Evolutionary conservation across 2,329 filamentous ascomycete genomes (phyloP).

Genomic region (Lachnellula arida): DNA sequence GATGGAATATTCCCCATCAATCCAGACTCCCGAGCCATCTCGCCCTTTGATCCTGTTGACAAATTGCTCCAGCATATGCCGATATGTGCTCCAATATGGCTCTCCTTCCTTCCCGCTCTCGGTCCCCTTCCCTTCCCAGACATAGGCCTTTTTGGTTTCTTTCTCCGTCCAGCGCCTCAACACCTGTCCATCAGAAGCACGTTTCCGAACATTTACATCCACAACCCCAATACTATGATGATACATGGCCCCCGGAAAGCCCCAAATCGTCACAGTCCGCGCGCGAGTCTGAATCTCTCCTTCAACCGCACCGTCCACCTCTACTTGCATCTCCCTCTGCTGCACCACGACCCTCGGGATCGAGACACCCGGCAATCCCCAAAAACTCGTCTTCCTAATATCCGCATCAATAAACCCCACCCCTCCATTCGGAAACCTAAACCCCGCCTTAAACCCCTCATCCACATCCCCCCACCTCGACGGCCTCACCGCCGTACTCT

Average conservation of each 20-base stretch:
- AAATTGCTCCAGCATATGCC: conserved; percentile 45
- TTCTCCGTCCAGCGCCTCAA: conserved; percentile 20
- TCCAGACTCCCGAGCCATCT: conserved; percentile 36
- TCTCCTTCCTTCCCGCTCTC: conserved; percentile 27
- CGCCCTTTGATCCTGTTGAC: conserved; percentile 41
- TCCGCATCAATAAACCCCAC: conserved; percentile 32
- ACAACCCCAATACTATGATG: conserved; percentile 23
- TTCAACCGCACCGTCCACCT: conserved; percentile 45
- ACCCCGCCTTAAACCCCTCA: conserved; percentile 30
- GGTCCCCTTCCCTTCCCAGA: conserved; percentile 8
- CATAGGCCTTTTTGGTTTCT: conserved; percentile 19
- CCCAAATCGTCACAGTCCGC: conserved; percentile 18
- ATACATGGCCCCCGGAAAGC: conserved; percentile 13
- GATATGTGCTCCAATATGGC: conserved; percentile 41
- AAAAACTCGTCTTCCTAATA: conserved; percentile 20
- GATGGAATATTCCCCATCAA: conserved; percentile 40
- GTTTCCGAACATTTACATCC: conserved; percentile 16
- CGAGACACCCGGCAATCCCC: conserved; percentile 25
- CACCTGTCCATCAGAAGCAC: conserved; percentile 6
- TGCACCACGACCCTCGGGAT: conserved; percentile 27
- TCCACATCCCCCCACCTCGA: conserved; percentile 18
- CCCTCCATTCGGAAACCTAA: conserved; percentile 37
- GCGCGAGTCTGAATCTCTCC: conserved; percentile 16
- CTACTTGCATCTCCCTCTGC: conserved; percentile 45
- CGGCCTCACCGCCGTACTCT: conserved; percentile 27